Conservation (phyloP, 2,329 filamentous ascomycete genomes). For the Talaromyces atroroseus region DNA sequence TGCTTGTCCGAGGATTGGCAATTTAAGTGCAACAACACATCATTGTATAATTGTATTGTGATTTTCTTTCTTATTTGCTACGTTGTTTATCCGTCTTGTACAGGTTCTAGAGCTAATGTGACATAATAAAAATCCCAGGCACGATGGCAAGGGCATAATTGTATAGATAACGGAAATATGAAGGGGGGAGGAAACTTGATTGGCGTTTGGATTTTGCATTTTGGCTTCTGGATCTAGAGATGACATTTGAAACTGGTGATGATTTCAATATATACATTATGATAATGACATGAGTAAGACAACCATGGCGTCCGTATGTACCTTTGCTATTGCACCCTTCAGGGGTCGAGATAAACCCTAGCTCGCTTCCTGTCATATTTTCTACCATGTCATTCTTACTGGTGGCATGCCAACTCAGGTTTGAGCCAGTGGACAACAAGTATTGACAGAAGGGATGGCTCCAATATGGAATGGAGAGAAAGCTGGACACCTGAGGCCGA, state of each 20-base stretch:
- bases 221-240: not conserved
- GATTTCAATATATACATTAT: no score
- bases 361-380: no score
- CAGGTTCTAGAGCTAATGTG: not conserved
- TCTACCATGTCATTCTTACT: no score
- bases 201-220: slow-evolving; percentile 3
- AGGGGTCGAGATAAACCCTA: no score
- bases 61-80: not conserved
- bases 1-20: slow-evolving; percentile 72
- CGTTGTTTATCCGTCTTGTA: not conserved
- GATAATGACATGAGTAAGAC: no score
- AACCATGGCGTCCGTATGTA: no score
- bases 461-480: no score
- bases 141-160: not conserved
- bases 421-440: no score
- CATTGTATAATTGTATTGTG: not conserved
- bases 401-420: no score
- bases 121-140: not conserved
- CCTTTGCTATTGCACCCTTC: no score
- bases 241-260: slow-evolving; percentile 2
- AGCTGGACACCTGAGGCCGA: not conserved
- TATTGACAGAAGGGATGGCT: no score
- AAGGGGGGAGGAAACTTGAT: not conserved
- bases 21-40: slow-evolving; percentile 14
- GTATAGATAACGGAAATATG: not conserved